phyloP scores from a whole-genome alignment of 2,329 filamentous ascomycete species.

The Cadophora sp. region DNA sequence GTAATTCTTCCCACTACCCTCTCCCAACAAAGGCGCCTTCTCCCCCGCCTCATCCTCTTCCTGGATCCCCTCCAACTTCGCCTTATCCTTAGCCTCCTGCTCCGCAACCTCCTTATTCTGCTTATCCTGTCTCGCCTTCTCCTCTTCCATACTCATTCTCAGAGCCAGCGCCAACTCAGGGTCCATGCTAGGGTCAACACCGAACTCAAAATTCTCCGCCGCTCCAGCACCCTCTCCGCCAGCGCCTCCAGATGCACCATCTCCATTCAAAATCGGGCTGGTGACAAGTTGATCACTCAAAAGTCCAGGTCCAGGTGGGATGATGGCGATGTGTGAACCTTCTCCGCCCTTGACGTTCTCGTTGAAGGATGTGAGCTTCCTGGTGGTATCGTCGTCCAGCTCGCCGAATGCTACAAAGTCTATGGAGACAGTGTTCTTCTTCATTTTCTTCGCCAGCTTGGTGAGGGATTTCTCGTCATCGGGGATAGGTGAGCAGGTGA shows the following conservation, averaged over 20 bases:
- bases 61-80: constrained; percentile 80
- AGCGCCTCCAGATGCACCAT: constrained; percentile 66
- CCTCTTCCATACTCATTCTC: constrained; percentile 97
- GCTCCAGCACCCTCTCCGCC: constrained; percentile 61
- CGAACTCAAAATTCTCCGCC: constrained; percentile 78
- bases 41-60: constrained; percentile 75
- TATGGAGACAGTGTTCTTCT: constrained; percentile 93
- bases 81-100: constrained; percentile 71
- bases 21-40: constrained; percentile 63
- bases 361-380: constrained; percentile 94
- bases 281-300: constrained; percentile 91
- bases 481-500: constrained; percentile 89
- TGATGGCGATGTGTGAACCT: constrained; percentile 87
- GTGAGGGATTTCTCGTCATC: constrained; percentile 90
- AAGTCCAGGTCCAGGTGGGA: constrained; percentile 89
- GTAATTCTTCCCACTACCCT: constrained; percentile 64
- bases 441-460: constrained; percentile 96
- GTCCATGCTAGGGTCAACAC: constrained; percentile 89
- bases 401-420: constrained; percentile 97
- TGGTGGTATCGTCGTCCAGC: constrained; percentile 85
- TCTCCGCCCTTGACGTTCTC: constrained; percentile 91
- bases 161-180: constrained; percentile 93
- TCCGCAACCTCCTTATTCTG: constrained; percentile 78
- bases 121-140: constrained; percentile 92
- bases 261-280: constrained; percentile 88